Evolutionary conservation across 2,329 filamentous ascomycete genomes (phyloP).

Genomic region (Cladobotryum mycophilum): DNA sequence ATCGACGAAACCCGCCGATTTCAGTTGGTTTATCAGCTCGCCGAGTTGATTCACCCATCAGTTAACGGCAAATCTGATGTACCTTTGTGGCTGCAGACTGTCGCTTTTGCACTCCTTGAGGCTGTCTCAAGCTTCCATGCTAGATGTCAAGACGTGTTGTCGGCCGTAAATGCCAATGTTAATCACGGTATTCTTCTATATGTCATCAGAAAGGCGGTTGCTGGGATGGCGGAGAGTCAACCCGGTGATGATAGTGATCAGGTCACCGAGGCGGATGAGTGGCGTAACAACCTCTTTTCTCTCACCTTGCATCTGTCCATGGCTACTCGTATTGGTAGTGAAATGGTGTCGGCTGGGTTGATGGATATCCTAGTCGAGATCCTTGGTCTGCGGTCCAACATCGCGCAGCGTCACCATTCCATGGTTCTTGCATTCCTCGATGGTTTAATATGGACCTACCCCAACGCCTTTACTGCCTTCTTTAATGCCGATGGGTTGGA

Average conservation of each 20-base stretch:
- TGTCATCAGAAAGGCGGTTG: slow-evolving; percentile 82
- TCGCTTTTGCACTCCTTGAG: slow-evolving; percentile 75
- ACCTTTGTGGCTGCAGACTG: slow-evolving; percentile 72
- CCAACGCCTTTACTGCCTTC: slow-evolving; percentile 77
- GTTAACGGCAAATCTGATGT: slow-evolving; percentile 61
- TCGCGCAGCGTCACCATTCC: slow-evolving; percentile 77
- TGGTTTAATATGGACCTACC: slow-evolving; percentile 76
- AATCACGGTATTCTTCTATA: slow-evolving; percentile 95
- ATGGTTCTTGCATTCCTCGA: slow-evolving; percentile 84
- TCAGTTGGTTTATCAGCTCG: slow-evolving; percentile 86
- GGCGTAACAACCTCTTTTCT: slow-evolving; percentile 86
- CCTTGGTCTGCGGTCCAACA: slow-evolving; percentile 71
- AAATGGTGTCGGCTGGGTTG: slow-evolving; percentile 82
- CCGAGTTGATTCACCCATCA: slow-evolving; percentile 82
- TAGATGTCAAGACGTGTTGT: slow-evolving; percentile 74
- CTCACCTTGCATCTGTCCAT: slow-evolving; percentile 75
- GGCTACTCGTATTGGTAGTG: slow-evolving; percentile 66
- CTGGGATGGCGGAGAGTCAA: slow-evolving; percentile 62
- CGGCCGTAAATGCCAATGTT: slow-evolving; percentile 89
- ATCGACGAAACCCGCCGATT: slow-evolving; percentile 81
- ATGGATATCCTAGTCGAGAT: slow-evolving; percentile 88
- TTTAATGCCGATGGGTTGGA: slow-evolving; percentile 80
- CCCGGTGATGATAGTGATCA: slow-evolving; percentile 49
- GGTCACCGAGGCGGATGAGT: slow-evolving; percentile 69
- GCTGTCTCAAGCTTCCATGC: slow-evolving; percentile 74